Evolutionary conservation across 768 basidiomycete genomes (phyloP).

Genomic region (Lenzites betulinus): DNA sequence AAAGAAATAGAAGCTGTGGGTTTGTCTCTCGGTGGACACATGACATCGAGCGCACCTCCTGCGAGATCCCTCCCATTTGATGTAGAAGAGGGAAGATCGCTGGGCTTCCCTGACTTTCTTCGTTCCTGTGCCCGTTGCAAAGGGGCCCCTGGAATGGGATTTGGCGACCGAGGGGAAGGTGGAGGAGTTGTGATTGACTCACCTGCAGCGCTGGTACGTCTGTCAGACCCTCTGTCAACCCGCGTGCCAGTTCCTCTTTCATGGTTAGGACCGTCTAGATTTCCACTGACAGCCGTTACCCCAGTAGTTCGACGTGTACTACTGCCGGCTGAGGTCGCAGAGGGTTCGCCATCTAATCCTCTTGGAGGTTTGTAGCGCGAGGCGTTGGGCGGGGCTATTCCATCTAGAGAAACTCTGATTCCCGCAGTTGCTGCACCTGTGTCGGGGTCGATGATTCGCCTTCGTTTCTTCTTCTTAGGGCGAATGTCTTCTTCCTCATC

Average conservation of each 20-base stretch:
- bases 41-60: too few relatives aligned
- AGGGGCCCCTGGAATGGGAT: neutral
- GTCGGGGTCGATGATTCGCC: slow-evolving; percentile 4
- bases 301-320: too few relatives aligned
- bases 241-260: neutral
- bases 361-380: neutral
- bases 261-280: too few relatives aligned
- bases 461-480: slow-evolving; percentile 11
- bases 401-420: neutral
- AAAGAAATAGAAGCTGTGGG: too few relatives aligned
- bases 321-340: too few relatives aligned
- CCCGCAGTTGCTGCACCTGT: neutral
- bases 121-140: neutral
- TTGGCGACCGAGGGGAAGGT: neutral
- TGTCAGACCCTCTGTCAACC: neutral
- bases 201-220: neutral
- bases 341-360: too few relatives aligned
- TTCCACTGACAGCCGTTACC: too few relatives aligned
- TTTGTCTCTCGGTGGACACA: too few relatives aligned
- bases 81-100: too few relatives aligned
- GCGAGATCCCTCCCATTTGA: too few relatives aligned
- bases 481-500: slow-evolving; percentile 1
- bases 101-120: too few relatives aligned
- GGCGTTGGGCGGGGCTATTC: neutral
- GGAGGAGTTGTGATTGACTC: neutral